Evolutionary conservation across 2,329 filamentous ascomycete genomes (phyloP).

Genomic region (Didymella lethalis): DNA sequence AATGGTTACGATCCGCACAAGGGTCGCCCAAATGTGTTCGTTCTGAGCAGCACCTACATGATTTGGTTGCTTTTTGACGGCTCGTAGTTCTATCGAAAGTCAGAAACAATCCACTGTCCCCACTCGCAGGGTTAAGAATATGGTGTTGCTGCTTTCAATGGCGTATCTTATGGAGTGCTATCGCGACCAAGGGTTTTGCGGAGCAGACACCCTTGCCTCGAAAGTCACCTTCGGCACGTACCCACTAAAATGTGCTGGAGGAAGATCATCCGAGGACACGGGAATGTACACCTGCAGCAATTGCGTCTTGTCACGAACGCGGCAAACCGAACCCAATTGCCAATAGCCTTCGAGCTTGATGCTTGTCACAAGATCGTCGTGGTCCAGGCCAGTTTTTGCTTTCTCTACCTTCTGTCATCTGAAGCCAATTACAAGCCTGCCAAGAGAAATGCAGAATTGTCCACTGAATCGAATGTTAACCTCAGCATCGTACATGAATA

Average conservation of each 20-base stretch:
- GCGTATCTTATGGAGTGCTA: not conserved
- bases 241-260: not conserved
- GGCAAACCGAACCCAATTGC: not conserved
- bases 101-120: not conserved
- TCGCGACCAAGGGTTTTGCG: not conserved
- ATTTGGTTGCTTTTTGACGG: not conserved
- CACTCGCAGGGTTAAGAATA: not conserved
- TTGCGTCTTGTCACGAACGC: not conserved
- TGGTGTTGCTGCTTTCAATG: not conserved
- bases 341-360: not conserved
- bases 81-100: not conserved
- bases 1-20: constrained; percentile 12
- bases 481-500: not conserved
- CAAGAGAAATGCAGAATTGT: not conserved
- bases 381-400: not conserved
- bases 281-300: not conserved
- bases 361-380: constrained; percentile 7
- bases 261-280: not conserved
- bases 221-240: not conserved
- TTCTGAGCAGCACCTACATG: constrained; percentile 2
- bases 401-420: constrained; percentile 2
- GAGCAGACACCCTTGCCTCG: not conserved
- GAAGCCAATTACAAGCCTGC: not conserved
- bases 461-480: not conserved
- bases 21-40: constrained; percentile 2